Conservation (phyloP, 495 filamentous ascomycete species). For the Aspergillus nanangensis region DNA sequence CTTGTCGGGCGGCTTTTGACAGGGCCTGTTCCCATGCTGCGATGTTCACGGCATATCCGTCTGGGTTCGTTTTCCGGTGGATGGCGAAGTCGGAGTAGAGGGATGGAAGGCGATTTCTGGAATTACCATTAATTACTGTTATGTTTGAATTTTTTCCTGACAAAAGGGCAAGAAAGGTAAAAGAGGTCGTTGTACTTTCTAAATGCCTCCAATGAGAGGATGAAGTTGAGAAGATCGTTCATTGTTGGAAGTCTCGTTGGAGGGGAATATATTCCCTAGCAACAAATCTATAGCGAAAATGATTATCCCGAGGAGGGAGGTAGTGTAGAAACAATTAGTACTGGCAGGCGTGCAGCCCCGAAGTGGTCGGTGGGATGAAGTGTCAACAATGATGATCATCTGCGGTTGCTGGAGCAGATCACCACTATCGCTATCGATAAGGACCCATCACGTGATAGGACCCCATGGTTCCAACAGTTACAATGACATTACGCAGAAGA, state of each 20-base stretch:
- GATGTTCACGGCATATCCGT: slow-evolving; percentile 83
- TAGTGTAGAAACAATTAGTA: no score
- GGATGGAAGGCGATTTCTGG: slow-evolving; percentile 79
- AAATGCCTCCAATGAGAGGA: slow-evolving; percentile 59
- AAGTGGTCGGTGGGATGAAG: neutral
- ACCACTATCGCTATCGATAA: slow-evolving; percentile 2
- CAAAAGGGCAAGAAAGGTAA: no score
- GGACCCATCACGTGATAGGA: neutral
- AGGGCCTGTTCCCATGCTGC: slow-evolving; percentile 78
- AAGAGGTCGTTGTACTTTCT: slow-evolving; percentile 43
- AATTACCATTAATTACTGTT: no score
- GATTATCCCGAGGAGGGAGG: neutral
- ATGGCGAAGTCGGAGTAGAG: slow-evolving; percentile 89
- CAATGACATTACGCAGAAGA: no score
- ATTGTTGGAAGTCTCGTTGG: slow-evolving; percentile 27
- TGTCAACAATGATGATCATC: neutral
- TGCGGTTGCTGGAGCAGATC: neutral
- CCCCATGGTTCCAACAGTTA: no score
- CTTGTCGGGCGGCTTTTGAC: slow-evolving; percentile 59
- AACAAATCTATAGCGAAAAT: neutral
- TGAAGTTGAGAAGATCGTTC: slow-evolving; percentile 58
- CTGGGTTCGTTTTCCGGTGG: slow-evolving; percentile 78
- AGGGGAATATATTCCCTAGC: neutral
- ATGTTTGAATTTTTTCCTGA: neutral
- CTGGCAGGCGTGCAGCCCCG: neutral